Conservation (phyloP, 208 protist species). For the Acanthamoeba royreba region DNA sequence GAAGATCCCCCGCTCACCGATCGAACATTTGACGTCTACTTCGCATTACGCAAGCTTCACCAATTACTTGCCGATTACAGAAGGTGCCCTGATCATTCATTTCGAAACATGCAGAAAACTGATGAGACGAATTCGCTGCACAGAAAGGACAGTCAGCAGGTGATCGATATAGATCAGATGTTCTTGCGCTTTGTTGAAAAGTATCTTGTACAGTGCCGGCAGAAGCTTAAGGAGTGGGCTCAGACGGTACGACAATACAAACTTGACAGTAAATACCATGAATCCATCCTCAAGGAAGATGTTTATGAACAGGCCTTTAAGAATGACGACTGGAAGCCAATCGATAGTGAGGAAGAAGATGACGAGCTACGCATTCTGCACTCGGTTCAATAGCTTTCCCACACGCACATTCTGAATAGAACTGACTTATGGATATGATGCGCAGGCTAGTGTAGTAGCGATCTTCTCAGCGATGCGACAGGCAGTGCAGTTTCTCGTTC, state of each 20-base stretch:
- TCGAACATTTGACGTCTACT: conserved; percentile 32
- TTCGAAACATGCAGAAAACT: too few species aligned
- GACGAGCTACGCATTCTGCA: conserved; percentile 28
- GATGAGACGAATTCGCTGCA: too few species aligned
- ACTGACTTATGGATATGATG: too few species aligned
- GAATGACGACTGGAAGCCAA: neutral
- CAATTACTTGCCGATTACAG: neutral
- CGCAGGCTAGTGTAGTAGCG: neutral
- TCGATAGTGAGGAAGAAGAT: neutral
- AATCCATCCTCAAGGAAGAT: too few species aligned
- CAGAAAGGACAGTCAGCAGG: neutral
- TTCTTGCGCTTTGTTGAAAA: conserved; percentile 17
- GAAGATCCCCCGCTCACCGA: conserved; percentile 25
- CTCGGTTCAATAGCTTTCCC: too few species aligned
- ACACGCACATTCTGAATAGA: too few species aligned
- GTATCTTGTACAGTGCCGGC: neutral
- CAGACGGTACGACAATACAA: neutral
- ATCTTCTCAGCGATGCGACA: neutral
- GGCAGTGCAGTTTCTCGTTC: neutral
- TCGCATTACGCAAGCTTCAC: conserved; percentile 8
- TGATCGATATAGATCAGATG: conserved; percentile 21
- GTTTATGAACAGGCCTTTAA: conserved; percentile 8
- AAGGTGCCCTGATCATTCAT: neutral
- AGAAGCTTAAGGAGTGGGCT: conserved; percentile 23
- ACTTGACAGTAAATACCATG: too few species aligned